A percentile compares a stretch with the other conserved stretches of the same genome.
Conservation (phyloP, 257 asterid genomes). For the Gentiana straminea region DNA sequence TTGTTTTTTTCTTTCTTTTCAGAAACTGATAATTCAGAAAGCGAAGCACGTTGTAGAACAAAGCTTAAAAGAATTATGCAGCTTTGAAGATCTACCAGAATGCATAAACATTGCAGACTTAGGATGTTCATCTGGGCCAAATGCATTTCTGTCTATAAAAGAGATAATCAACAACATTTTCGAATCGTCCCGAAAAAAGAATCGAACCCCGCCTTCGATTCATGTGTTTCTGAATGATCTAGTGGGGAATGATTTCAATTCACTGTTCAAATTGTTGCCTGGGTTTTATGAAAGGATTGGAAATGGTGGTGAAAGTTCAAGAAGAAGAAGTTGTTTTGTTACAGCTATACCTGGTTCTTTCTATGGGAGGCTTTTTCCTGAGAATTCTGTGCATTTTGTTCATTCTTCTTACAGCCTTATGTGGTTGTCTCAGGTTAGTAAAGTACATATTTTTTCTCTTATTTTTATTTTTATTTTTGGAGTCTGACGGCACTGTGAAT, state of each 20-base stretch:
- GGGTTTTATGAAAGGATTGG: conserved; percentile 4
- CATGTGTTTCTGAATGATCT: conserved; percentile 13
- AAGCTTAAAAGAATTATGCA: background rate
- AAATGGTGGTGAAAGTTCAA: background rate
- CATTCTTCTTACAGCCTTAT: conserved; percentile 11
- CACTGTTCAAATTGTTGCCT: conserved; percentile 7
- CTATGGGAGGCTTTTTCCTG: conserved; percentile 13
- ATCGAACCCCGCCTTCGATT: background rate
- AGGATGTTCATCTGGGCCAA: conserved; percentile 19
- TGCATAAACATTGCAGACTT: conserved; percentile 8
- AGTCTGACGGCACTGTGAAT: too few species aligned
- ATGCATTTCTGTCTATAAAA: background rate
- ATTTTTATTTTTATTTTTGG: too few species aligned
- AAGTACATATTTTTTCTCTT: too few species aligned
- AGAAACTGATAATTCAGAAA: conserved; percentile 8
- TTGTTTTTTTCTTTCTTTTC: background rate
- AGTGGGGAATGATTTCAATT: conserved; percentile 11
- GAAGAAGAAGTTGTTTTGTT: conserved; percentile 1
- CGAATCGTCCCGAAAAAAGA: background rate
- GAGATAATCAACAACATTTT: background rate
- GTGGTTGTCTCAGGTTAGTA: conserved; percentile 13
- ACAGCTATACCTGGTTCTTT: conserved; percentile 13
- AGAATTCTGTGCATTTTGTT: conserved; percentile 4
- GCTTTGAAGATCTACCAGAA: background rate
- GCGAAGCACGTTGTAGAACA: conserved; percentile 1